Conservation (phyloP, 129 eudicot genomes). For the Ambrosia artemisiifolia region DNA sequence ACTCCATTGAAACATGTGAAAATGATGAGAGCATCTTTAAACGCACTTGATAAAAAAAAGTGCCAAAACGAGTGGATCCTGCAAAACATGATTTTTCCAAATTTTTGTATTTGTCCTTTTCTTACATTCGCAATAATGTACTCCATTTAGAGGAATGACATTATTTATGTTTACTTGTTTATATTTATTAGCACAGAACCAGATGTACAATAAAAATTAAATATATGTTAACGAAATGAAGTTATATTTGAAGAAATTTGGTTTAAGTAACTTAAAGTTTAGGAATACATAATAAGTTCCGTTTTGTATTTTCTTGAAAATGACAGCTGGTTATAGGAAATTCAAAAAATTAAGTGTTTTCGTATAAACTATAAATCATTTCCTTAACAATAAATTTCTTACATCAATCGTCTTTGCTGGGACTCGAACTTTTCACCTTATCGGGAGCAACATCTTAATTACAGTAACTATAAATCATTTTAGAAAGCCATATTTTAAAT, state of each 20-base stretch:
- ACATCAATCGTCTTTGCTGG: no score
- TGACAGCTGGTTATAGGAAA: not conserved
- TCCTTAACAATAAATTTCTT: no score
- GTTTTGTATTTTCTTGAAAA: not conserved
- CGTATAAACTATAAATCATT: not conserved
- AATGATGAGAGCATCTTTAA: not conserved
- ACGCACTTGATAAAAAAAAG: not conserved
- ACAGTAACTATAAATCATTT: not conserved
- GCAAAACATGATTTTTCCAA: not conserved
- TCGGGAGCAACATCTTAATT: no score
- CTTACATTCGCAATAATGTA: not conserved
- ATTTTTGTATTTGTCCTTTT: not conserved
- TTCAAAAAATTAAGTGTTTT: not conserved
- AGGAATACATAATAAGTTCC: not conserved
- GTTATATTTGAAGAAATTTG: not conserved
- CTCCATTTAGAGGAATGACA: constrained; percentile 1
- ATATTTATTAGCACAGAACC: not conserved
- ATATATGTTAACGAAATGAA: not conserved
- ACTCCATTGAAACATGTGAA: not conserved
- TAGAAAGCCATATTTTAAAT: not conserved
- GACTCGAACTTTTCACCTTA: no score
- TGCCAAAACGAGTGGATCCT: not conserved
- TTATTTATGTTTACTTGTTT: not conserved
- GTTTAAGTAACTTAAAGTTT: not conserved
- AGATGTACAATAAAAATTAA: not conserved